Conservation (phyloP, 2,329 filamentous ascomycete species). For the Fonsecaea monophora region DNA sequence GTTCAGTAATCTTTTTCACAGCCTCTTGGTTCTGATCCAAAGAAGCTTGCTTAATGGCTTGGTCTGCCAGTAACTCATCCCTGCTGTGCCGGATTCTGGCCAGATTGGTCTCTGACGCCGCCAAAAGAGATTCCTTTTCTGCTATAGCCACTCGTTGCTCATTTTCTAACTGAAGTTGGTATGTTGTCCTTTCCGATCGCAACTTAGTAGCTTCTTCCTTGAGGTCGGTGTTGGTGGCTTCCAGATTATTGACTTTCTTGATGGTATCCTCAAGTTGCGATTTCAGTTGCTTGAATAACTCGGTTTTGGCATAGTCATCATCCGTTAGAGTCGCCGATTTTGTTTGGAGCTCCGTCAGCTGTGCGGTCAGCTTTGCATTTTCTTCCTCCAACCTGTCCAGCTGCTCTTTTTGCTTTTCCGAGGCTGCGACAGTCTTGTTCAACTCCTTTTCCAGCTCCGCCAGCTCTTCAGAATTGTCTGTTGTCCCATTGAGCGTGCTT, state of each 20-base stretch:
- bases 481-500: slow-evolving; percentile 62
- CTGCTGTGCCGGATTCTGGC: slow-evolving; percentile 81
- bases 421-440: slow-evolving; percentile 76
- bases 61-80: slow-evolving; percentile 84
- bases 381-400: slow-evolving; percentile 79
- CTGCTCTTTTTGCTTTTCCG: slow-evolving; percentile 86
- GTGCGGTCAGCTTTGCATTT: slow-evolving; percentile 74
- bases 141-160: slow-evolving; percentile 75
- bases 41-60: slow-evolving; percentile 76
- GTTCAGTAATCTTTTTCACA: slow-evolving; percentile 76
- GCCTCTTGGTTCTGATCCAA: slow-evolving; percentile 78
- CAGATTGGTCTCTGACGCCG: slow-evolving; percentile 81
- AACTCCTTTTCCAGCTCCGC: slow-evolving; percentile 77
- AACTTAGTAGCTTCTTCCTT: slow-evolving; percentile 84
- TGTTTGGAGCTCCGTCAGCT: slow-evolving; percentile 75
- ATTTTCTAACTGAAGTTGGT: slow-evolving; percentile 78
- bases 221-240: slow-evolving; percentile 84
- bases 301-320: slow-evolving; percentile 91
- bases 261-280: slow-evolving; percentile 90
- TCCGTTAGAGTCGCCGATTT: slow-evolving; percentile 73
- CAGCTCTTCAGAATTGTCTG: slow-evolving; percentile 61
- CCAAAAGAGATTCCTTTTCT: slow-evolving; percentile 82
- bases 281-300: slow-evolving; percentile 91
- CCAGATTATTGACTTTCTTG: slow-evolving; percentile 87
- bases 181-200: slow-evolving; percentile 82